Base-by-base conservation (phyloP, 2,329 filamentous ascomycete species). In the Aspergillus sp. region DNA sequence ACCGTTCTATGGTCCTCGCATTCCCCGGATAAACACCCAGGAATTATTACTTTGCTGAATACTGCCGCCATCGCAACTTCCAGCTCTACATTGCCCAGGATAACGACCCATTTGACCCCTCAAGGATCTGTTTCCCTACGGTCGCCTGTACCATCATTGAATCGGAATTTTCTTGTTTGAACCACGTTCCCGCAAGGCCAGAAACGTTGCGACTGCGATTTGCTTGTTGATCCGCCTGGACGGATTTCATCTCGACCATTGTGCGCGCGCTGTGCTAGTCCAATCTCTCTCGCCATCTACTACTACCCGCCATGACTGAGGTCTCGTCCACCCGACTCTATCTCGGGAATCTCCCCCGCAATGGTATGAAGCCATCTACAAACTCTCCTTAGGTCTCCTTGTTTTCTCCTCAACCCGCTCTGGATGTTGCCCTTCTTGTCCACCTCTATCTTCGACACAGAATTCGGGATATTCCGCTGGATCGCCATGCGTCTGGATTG, bases 311-410 rank as follows among this genome's bases (percentile, higher is more conserved):
- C 70, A 92, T 92, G 86, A 89, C 87, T 73, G 92, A 96, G 82
- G 94, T 97, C 69, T 96, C 92, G 66, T 90, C 90, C 69, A 98
- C 94, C 75, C 88, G 95, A 82, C 90, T 98, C 70, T 99, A 98
- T 83, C 84, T 98, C 82, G 94, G 94, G 80, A 98, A 98, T 82
- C 89, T 99, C 78, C 94, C 95, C 80, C 91, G 92, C 80, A 92
- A 91, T 84, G 92, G 93, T 96, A 88, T 82, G 89, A 75, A 73
- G 71, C 69, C 70, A 67, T 71, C 69, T 68, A 68, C 70, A 68
- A 71, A 68, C 68, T 65, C 64, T 68, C 61, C 64, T 55, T 65
- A 68, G 63, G 65, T 63, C 63, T 61, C 39, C 53, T 55, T 50
- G 23, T 32, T 30, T 27, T 63, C 60, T 54, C 49, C 55, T 51